These are phyloP conservation scores for Baeospora myosura DNA, from an alignment of 1,284 basidiomycete genomes.

Conservation along the genomic window DNA sequence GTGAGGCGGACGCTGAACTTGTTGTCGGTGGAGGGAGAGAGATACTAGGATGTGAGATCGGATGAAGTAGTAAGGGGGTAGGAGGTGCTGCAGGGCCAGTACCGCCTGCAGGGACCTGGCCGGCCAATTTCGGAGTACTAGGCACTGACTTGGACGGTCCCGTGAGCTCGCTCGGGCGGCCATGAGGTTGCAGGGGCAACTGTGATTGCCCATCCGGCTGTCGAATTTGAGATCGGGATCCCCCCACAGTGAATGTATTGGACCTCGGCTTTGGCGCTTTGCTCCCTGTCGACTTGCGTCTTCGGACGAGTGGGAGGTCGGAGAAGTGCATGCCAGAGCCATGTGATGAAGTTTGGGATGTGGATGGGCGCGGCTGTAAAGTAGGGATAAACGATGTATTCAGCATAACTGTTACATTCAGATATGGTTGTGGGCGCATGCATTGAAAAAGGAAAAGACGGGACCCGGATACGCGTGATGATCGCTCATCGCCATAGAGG, in stretches of 20 bases:
- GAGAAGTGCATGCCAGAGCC: constrained; percentile 9
- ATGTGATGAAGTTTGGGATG: constrained; percentile 4
- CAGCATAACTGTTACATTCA: too few relatives aligned
- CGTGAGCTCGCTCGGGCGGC: too few relatives aligned
- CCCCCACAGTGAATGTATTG: constrained; percentile 5
- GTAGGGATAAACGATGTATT: neutral
- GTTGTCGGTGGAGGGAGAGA: constrained; percentile 10
- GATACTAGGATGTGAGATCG: constrained; percentile 5
- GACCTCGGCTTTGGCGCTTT: constrained; percentile 8
- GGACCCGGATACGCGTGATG: too few relatives aligned
- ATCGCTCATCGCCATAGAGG: too few relatives aligned
- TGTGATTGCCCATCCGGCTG: too few relatives aligned
- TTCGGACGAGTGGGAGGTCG: constrained; percentile 11
- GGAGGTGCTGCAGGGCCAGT: too few relatives aligned
- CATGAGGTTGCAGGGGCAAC: neutral
- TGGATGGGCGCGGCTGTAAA: constrained; percentile 8
- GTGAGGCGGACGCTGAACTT: constrained; percentile 3
- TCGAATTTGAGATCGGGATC: too few relatives aligned
- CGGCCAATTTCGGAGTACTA: too few relatives aligned
- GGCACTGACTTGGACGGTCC: constrained; percentile 10
- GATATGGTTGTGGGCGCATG: neutral
- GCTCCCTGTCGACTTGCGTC: constrained; percentile 15
- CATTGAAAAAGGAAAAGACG: neutral
- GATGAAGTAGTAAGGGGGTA: too few relatives aligned
- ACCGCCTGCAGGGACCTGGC: too few relatives aligned